These are phyloP conservation scores for Kandelia obovata DNA, from an alignment of 345 rosid species.

Conservation along the genomic window DNA sequence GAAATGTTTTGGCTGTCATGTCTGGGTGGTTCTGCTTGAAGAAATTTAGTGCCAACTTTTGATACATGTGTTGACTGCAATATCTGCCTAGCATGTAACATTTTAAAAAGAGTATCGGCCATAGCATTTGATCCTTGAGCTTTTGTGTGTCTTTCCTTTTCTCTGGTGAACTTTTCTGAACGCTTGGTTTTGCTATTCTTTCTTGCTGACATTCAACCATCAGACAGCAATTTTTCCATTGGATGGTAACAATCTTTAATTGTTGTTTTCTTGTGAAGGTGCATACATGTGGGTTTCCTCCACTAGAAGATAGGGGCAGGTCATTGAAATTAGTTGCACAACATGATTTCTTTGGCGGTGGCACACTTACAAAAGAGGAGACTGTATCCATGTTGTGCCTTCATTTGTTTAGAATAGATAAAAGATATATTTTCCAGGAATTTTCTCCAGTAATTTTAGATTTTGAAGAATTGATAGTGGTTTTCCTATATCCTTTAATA, in stretches of 20 bases:
- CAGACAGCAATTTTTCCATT: neutral
- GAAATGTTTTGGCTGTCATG: too few relatives aligned
- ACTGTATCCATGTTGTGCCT: slow-evolving; percentile 49
- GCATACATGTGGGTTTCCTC: slow-evolving; percentile 89
- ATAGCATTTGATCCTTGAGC: too few relatives aligned
- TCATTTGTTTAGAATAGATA: slow-evolving; percentile 5
- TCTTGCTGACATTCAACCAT: neutral
- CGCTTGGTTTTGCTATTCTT: neutral
- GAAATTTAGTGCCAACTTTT: too few relatives aligned
- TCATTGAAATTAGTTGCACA: slow-evolving; percentile 63
- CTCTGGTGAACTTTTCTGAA: neutral
- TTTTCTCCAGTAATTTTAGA: slow-evolving; percentile 3
- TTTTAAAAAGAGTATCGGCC: too few relatives aligned
- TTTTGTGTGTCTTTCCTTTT: too few relatives aligned
- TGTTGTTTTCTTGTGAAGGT: slow-evolving; percentile 46
- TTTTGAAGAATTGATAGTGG: slow-evolving; percentile 4
- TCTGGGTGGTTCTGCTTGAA: too few relatives aligned
- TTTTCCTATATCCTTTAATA: slow-evolving; percentile 39
- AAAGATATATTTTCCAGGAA: slow-evolving; percentile 1
- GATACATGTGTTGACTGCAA: too few relatives aligned
- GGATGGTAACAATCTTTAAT: neutral
- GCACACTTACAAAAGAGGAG: slow-evolving; percentile 69
- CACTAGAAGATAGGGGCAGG: slow-evolving; percentile 75
- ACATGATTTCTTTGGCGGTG: slow-evolving; percentile 83
- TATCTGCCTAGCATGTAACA: too few relatives aligned